Conservation (phyloP, 352 stramenopile species). For the Globisporangium nunn region DNA sequence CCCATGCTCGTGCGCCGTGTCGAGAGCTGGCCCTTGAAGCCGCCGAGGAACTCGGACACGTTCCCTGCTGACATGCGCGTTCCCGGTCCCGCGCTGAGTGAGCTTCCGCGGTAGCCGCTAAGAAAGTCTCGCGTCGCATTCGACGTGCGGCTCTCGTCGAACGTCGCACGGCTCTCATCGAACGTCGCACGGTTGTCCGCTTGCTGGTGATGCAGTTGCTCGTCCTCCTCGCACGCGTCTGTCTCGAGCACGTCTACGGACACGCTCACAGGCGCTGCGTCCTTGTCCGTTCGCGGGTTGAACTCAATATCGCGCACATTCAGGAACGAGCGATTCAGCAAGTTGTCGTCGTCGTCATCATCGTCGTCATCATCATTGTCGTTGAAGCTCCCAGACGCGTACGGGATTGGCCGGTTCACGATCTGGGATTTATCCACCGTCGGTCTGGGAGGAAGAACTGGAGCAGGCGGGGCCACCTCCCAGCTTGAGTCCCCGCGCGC, state of each 20-base stretch:
- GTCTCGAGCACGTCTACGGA: conserved; percentile 4
- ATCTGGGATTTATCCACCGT: conserved; percentile 9
- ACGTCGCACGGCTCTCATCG: conserved; percentile 3
- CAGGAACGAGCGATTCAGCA: conserved; percentile 37
- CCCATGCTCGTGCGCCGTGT: conserved; percentile 19
- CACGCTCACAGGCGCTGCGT: conserved; percentile 11
- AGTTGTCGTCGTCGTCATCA: conserved; percentile 46
- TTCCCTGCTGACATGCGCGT: conserved; percentile 35
- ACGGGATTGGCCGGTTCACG: conserved; percentile 15
- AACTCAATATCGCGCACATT: conserved; percentile 51
- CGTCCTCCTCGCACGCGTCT: conserved; percentile 5
- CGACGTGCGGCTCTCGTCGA: conserved; percentile 2
- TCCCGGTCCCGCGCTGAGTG: conserved; percentile 13
- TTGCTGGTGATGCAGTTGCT: conserved; percentile 4
- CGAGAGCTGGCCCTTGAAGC: conserved; percentile 50
- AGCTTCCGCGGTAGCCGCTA: background rate
- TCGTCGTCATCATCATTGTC: conserved; percentile 24
- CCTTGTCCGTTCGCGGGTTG: conserved; percentile 12
- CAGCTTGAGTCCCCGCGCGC: conserved; percentile 33
- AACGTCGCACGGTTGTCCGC: conserved; percentile 4
- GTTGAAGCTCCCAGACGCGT: conserved; percentile 2
- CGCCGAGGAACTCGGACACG: conserved; percentile 60
- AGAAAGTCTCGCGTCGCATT: background rate
- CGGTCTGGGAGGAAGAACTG: background rate
- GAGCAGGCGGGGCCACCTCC: conserved; percentile 12